These are phyloP conservation scores for Inga leiocalycina DNA, from an alignment of 306 rosid genomes.

Conservation along the genomic window DNA sequence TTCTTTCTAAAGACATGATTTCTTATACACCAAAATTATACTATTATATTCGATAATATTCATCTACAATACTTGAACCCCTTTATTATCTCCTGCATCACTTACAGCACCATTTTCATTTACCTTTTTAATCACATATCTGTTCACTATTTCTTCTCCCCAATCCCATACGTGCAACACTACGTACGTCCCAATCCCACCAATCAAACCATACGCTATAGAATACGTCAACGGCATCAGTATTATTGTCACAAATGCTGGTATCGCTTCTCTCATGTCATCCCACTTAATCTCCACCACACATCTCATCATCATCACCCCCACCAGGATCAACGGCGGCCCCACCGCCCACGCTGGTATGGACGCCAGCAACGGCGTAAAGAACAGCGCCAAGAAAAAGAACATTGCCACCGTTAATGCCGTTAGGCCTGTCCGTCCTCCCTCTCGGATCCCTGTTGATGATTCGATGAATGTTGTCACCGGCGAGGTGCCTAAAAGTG, in stretches of 20 bases:
- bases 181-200: slow-evolving; percentile 68
- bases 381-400: slow-evolving; percentile 72
- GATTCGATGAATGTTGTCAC: slow-evolving; percentile 79
- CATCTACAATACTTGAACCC: slow-evolving; percentile 5
- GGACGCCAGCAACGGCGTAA: slow-evolving; percentile 82
- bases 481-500: slow-evolving; percentile 76
- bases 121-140: neutral
- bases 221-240: slow-evolving; percentile 87
- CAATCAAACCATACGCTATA: slow-evolving; percentile 80
- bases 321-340: slow-evolving; percentile 88
- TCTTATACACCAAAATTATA: neutral
- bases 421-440: slow-evolving; percentile 83
- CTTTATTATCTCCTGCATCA: slow-evolving; percentile 2
- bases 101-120: neutral
- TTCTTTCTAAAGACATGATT: neutral
- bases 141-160: slow-evolving; percentile 39
- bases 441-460: slow-evolving; percentile 82
- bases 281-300: slow-evolving; percentile 88
- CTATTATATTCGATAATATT: neutral
- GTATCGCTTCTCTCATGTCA: slow-evolving; percentile 83
- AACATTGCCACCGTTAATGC: slow-evolving; percentile 68
- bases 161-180: slow-evolving; percentile 74
- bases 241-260: slow-evolving; percentile 71
- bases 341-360: slow-evolving; percentile 97
- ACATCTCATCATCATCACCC: slow-evolving; percentile 89